A percentile compares a stretch with the other conserved stretches of the same genome.
These are phyloP conservation scores for Sugiyamaella valdiviana DNA, from an alignment of 805 yeast species.

Conservation along the genomic window DNA sequence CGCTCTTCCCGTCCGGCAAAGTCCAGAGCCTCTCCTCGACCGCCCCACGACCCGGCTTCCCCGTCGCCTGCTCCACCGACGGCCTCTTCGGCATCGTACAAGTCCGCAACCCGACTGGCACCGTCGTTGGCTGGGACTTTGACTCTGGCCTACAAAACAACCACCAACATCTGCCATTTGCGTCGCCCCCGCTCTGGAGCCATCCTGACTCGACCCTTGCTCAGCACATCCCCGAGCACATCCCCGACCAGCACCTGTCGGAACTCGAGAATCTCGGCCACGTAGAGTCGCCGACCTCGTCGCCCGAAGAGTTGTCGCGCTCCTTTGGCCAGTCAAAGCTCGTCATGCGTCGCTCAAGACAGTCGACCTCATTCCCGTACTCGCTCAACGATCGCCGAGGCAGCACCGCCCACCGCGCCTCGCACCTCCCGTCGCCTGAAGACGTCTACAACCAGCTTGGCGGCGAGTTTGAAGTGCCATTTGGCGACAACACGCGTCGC, in stretches of 20 bases:
- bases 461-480: background rate
- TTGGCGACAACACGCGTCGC: background rate
- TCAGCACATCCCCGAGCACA: background rate
- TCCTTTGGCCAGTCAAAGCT: background rate
- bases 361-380: background rate
- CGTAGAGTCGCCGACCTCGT: background rate
- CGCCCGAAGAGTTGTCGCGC: background rate
- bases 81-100: conserved; percentile 16
- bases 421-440: background rate
- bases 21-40: conserved; percentile 6
- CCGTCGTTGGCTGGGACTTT: conserved; percentile 21
- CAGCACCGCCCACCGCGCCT: background rate
- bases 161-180: background rate
- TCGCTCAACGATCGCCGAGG: background rate
- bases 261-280: too few relatives aligned
- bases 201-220: background rate
- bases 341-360: conserved; percentile 6
- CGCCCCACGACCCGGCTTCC: conserved; percentile 10
- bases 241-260: too few relatives aligned
- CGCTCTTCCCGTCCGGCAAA: conserved; percentile 7
- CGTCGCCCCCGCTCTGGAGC: background rate
- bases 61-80: conserved; percentile 22
- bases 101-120: conserved; percentile 14
- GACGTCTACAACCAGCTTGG: background rate
- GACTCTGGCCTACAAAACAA: background rate